These are phyloP conservation scores for Podospora didyma DNA, from an alignment of 495 filamentous ascomycete species.

Conservation along the genomic window DNA sequence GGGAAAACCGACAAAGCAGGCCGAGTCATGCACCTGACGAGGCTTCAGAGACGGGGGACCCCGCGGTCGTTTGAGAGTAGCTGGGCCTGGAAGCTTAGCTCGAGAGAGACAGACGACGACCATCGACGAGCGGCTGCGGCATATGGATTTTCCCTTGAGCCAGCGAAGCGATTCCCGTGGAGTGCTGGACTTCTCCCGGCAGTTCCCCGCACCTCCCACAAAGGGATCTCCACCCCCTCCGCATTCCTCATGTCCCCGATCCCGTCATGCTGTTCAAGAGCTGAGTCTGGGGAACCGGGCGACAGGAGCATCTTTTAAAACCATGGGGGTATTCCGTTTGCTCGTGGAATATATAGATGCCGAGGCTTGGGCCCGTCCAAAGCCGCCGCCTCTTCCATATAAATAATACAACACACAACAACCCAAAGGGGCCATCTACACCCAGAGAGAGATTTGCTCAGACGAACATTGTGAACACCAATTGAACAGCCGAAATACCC, in stretches of 20 bases:
- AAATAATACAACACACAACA: neutral
- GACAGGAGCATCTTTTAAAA: neutral
- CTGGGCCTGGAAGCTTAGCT: too few species aligned
- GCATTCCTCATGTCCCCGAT: slow-evolving; percentile 7
- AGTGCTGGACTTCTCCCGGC: slow-evolving; percentile 13
- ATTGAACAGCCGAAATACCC: too few species aligned
- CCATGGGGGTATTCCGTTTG: too few species aligned
- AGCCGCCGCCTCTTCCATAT: neutral
- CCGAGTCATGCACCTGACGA: too few species aligned
- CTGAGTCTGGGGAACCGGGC: neutral
- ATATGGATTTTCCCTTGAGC: slow-evolving; percentile 26
- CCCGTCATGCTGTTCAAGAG: neutral
- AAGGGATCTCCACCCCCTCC: neutral
- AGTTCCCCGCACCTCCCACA: slow-evolving; percentile 13
- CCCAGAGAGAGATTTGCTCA: too few species aligned
- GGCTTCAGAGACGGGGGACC: too few species aligned
- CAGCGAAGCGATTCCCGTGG: too few species aligned
- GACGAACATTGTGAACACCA: too few species aligned
- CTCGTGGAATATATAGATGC: neutral
- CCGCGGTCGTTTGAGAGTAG: too few species aligned
- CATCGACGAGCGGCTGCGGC: slow-evolving; percentile 7
- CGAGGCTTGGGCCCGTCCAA: neutral
- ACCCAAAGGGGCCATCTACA: too few species aligned
- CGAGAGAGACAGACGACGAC: too few species aligned
- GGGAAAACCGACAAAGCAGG: too few species aligned